A percentile compares a stretch with the other conserved stretches of the same genome.
Conservation (phyloP, 2,329 filamentous ascomycete species). For the Pseudocercospora fijiensis region DNA sequence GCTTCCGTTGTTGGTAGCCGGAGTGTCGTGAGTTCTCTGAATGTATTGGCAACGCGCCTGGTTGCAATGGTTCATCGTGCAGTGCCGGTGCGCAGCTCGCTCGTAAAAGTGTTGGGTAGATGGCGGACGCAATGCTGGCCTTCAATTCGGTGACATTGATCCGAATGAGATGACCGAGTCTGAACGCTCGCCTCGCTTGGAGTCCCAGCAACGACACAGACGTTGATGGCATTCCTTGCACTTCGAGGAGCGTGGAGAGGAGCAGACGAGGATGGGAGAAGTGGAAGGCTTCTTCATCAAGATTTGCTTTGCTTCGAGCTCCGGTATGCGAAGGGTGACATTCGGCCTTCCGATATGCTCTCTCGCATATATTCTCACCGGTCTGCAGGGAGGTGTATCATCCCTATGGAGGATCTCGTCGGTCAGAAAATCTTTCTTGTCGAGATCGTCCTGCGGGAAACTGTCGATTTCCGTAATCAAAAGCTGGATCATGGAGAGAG, state of each 20-base stretch:
- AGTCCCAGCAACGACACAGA: constrained; percentile 12
- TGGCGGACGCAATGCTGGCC: neutral
- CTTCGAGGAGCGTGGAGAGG: neutral
- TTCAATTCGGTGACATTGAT: neutral
- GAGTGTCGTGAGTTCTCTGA: neutral
- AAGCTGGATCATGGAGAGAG: constrained; percentile 6
- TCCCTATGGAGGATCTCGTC: constrained; percentile 11
- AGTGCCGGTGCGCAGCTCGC: too few species aligned
- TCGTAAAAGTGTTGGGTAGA: too few species aligned
- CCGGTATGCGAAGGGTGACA: constrained; percentile 13
- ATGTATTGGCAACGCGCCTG: neutral
- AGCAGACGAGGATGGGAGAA: constrained; percentile 9
- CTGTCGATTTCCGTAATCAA: constrained; percentile 11
- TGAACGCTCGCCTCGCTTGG: constrained; percentile 10
- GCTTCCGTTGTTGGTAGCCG: neutral
- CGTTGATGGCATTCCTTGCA: constrained; percentile 5
- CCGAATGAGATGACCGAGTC: neutral
- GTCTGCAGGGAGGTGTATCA: neutral
- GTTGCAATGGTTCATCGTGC: neutral
- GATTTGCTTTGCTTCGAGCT: constrained; percentile 16
- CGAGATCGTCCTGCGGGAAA: constrained; percentile 8
- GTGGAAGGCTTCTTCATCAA: constrained; percentile 16
- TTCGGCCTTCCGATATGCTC: constrained; percentile 10
- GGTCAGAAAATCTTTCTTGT: constrained; percentile 6
- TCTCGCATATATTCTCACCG: neutral